Evolutionary conservation across 202 grass and related monocot species (phyloP).

Genomic region (Musa balbisiana): DNA sequence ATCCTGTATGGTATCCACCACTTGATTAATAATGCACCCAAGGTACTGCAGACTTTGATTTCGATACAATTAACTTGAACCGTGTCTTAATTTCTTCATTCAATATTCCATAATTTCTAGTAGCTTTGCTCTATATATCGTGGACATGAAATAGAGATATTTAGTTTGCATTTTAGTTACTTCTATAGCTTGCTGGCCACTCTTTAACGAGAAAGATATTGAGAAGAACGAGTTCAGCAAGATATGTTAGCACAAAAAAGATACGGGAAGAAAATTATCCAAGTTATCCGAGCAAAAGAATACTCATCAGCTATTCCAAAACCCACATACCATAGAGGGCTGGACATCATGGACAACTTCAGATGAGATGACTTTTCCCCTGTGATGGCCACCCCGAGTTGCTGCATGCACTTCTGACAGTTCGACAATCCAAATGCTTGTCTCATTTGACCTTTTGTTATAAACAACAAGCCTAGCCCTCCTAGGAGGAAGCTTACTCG

Average conservation of each 20-base stretch:
- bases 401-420: constrained; percentile 95
- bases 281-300: background rate
- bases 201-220: background rate
- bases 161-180: no score
- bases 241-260: background rate
- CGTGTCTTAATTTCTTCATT: no score
- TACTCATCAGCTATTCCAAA: background rate
- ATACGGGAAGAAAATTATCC: background rate
- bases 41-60: no score
- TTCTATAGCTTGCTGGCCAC: no score
- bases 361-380: constrained; percentile 80
- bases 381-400: constrained; percentile 93
- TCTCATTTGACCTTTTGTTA: constrained; percentile 92
- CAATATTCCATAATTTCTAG: no score
- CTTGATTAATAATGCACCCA: no score
- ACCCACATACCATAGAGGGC: constrained; percentile 73
- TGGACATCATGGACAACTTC: constrained; percentile 90
- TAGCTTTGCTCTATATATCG: no score
- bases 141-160: no score
- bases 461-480: constrained; percentile 90
- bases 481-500: constrained; percentile 78
- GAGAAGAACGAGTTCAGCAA: background rate
- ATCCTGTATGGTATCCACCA: no score
- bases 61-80: no score
- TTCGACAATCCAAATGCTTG: constrained; percentile 90